phyloP scores from a whole-genome alignment of 2,329 filamentous ascomycete genomes.

The Trichoderma sp. region DNA sequence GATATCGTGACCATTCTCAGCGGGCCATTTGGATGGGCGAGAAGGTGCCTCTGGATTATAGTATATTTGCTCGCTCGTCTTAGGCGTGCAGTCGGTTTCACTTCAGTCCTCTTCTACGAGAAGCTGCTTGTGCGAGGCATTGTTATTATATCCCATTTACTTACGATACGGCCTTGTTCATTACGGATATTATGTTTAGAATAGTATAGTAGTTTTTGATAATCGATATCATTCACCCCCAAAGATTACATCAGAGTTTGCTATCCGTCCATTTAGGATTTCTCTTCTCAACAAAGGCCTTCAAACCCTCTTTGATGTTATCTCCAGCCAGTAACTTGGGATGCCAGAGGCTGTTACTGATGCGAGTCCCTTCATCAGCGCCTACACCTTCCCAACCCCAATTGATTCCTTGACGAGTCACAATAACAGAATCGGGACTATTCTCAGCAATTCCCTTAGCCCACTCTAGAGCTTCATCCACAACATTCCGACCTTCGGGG shows the following conservation, averaged over 20 bases:
- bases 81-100: neutral
- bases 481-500: neutral
- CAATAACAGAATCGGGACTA: constrained; percentile 1
- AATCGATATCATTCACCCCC: neutral
- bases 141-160: neutral
- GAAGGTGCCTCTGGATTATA: constrained; percentile 55
- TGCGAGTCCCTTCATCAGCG: neutral
- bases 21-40: constrained; percentile 74
- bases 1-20: constrained; percentile 60
- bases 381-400: neutral
- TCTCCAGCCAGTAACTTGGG: neutral
- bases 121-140: neutral
- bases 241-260: neutral
- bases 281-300: constrained; percentile 8
- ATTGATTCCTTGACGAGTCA: neutral
- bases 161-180: neutral
- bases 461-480: constrained; percentile 7
- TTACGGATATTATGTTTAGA: neutral
- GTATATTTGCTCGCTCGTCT: neutral
- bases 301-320: constrained; percentile 6
- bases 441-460: constrained; percentile 5
- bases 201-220: neutral
- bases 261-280: constrained; percentile 2
- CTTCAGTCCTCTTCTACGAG: neutral
- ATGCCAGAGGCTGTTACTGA: neutral